Evolutionary conservation across 306 rosid species (phyloP).

Genomic region (Cucumis cinereus): DNA sequence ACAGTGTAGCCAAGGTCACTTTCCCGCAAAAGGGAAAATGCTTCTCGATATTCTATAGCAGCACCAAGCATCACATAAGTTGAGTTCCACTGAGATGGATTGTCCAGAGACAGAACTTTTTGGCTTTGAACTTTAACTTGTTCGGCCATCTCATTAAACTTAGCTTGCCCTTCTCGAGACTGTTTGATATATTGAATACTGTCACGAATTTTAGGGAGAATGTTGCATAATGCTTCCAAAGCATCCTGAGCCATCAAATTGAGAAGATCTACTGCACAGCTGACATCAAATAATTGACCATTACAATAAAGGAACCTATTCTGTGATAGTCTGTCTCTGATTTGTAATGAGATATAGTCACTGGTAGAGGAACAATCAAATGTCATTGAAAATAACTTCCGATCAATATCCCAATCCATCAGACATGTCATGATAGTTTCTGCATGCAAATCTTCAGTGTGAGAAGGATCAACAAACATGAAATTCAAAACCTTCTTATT

Average conservation of each 20-base stretch:
- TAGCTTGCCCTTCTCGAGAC: conserved; percentile 47
- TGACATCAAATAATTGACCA: conserved; percentile 82
- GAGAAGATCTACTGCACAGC: conserved; percentile 47
- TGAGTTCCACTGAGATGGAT: conserved; percentile 59
- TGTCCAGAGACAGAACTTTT: conserved; percentile 49
- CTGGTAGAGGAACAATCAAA: conserved; percentile 60
- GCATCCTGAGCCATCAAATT: conserved; percentile 30
- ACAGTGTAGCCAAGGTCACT: conserved; percentile 37
- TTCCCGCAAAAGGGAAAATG: conserved; percentile 56
- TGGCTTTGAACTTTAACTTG: conserved; percentile 55
- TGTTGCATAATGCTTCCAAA: conserved; percentile 43
- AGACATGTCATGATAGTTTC: conserved; percentile 65
- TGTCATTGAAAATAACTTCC: conserved; percentile 79
- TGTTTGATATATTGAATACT: conserved; percentile 55
- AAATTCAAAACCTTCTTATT: conserved; percentile 68
- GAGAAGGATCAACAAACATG: conserved; percentile 59
- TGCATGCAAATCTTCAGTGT: conserved; percentile 67
- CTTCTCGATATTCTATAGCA: conserved; percentile 71
- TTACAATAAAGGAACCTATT: conserved; percentile 76
- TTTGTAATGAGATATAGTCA: conserved; percentile 46
- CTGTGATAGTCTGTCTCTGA: conserved; percentile 69
- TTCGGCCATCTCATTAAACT: conserved; percentile 56
- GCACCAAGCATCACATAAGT: conserved; percentile 71
- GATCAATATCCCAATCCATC: conserved; percentile 98
- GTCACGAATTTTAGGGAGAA: conserved; percentile 47